A percentile compares a stretch with the other conserved stretches of the same genome.
phyloP scores from a whole-genome alignment of 148 eudicot genomes.

The Vaccinium darrowii region DNA sequence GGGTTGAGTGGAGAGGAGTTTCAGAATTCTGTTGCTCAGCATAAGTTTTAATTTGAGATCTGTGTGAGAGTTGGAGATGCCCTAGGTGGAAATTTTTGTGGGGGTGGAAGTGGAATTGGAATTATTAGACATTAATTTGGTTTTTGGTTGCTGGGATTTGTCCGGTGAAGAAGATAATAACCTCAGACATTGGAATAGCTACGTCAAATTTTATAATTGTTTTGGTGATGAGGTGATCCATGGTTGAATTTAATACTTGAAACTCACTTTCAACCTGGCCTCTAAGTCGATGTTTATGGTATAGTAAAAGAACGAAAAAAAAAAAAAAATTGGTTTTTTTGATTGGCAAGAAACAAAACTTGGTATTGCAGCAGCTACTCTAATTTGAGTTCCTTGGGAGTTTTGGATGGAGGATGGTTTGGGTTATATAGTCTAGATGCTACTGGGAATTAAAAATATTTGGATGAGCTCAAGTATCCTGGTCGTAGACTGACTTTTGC shows the following conservation, averaged over 20 bases:
- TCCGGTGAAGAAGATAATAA: neutral
- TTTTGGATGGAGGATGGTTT: no score
- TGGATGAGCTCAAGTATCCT: no score
- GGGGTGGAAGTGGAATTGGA: conserved; percentile 4
- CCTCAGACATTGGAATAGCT: neutral
- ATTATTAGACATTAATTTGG: neutral
- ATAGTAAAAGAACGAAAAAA: neutral
- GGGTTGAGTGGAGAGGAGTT: no score
- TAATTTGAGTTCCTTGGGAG: no score
- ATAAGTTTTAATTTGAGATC: neutral
- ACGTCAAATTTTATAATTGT: no score
- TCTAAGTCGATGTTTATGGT: neutral
- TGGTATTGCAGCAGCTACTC: neutral
- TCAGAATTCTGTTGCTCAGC: conserved; percentile 27
- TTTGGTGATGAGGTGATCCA: no score
- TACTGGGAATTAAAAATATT: no score
- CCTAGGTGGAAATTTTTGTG: neutral
- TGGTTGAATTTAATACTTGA: neutral
- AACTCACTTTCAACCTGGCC: neutral
- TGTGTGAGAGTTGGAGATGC: neutral
- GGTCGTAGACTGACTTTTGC: neutral
- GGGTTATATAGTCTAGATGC: no score
- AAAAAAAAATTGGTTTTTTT: no score
- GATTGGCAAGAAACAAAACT: no score
- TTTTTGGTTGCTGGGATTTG: conserved; percentile 8